phyloP scores from a whole-genome alignment of 257 asterid genomes.

The Schizonepeta tenuifolia region DNA sequence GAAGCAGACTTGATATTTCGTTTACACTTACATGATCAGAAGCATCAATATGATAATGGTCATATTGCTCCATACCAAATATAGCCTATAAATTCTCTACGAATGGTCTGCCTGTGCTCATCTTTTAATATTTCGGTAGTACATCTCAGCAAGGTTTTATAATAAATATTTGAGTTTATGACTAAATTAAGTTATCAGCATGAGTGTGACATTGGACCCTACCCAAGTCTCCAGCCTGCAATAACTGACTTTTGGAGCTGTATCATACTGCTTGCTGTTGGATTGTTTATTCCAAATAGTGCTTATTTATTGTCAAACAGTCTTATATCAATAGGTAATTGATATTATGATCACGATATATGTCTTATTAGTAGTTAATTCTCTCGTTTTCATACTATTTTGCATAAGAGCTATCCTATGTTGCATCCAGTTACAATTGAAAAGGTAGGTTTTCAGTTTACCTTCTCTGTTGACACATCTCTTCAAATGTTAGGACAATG shows the following conservation, averaged over 20 bases:
- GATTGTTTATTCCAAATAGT: neutral
- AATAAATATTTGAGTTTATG: neutral
- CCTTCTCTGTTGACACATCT: conserved; percentile 12
- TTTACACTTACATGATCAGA: too few relatives aligned
- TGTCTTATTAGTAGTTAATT: neutral
- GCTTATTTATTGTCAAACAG: neutral
- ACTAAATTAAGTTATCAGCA: neutral
- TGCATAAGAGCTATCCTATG: neutral
- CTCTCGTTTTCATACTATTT: neutral
- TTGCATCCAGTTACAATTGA: conserved; percentile 3
- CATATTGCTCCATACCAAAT: neutral
- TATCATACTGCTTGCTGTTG: neutral
- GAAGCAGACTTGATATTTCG: neutral
- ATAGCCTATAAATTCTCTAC: neutral
- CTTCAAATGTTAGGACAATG: conserved; percentile 6
- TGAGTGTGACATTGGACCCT: neutral
- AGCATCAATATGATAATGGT: neutral
- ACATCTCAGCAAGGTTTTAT: neutral
- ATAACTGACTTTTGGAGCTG: neutral
- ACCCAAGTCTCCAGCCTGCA: neutral
- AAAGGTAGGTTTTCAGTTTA: neutral
- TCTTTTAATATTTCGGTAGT: neutral
- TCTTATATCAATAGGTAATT: conserved; percentile 5
- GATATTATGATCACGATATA: neutral
- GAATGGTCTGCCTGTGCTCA: too few relatives aligned